phyloP scores from a whole-genome alignment of 2,329 filamentous ascomycete genomes.

The Phialemonium atrogriseum region DNA sequence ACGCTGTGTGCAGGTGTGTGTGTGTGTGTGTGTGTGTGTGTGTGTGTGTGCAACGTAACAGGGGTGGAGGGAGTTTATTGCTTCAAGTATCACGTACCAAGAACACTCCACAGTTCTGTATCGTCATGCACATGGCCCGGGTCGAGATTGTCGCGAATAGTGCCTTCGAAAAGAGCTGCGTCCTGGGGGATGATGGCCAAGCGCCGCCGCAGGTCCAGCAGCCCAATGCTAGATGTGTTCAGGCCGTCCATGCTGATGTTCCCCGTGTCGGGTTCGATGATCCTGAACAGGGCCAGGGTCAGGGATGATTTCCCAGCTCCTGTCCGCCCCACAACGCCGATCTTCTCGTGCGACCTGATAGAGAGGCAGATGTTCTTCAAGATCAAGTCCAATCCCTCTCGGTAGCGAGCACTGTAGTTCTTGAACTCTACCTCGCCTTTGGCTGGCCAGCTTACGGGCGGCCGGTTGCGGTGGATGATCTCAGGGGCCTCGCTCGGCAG shows the following conservation, averaged over 20 bases:
- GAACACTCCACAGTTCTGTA: constrained; percentile 91
- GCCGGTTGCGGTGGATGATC: constrained; percentile 79
- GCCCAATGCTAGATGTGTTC: constrained; percentile 82
- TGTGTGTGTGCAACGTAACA: too few relatives aligned
- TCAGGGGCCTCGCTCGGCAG: constrained; percentile 92
- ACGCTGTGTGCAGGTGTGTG: too few relatives aligned
- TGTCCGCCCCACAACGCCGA: constrained; percentile 92
- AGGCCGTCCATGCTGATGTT: constrained; percentile 83
- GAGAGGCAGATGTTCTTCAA: constrained; percentile 86
- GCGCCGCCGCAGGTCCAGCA: constrained; percentile 79
- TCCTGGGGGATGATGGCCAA: constrained; percentile 97
- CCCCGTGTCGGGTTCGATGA: constrained; percentile 81
- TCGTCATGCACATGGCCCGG: constrained; percentile 93
- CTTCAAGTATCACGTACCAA: constrained; percentile 62
- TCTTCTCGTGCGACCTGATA: constrained; percentile 96
- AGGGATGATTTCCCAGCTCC: constrained; percentile 94
- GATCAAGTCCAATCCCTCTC: constrained; percentile 81
- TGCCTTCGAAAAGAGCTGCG: constrained; percentile 71
- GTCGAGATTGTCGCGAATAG: constrained; percentile 86
- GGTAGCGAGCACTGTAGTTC: constrained; percentile 90
- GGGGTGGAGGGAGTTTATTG: neutral
- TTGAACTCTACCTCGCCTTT: constrained; percentile 83
- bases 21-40: too few relatives aligned
- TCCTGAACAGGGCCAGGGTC: constrained; percentile 86
- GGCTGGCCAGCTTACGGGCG: constrained; percentile 84